A percentile compares a stretch with the other conserved stretches of the same genome.
phyloP scores from a whole-genome alignment of 108 stramenopile genomes.

The Discostella pseudostelligera region DNA sequence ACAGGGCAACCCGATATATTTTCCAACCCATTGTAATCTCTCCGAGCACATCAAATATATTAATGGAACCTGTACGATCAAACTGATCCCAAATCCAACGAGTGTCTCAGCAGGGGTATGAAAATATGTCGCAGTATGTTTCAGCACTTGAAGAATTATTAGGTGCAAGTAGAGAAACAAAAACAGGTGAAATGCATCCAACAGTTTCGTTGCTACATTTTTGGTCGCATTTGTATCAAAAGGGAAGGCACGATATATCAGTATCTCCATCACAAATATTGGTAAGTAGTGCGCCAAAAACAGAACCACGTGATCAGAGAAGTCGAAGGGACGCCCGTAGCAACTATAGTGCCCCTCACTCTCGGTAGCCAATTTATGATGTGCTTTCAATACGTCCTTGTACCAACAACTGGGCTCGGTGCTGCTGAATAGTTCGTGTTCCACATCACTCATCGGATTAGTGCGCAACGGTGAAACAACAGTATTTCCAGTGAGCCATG shows the following conservation, averaged over 20 bases:
- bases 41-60: conserved; percentile 45
- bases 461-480: conserved; percentile 28
- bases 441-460: conserved; percentile 36
- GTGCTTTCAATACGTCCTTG: conserved; percentile 44
- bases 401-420: conserved; percentile 60
- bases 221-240: conserved; percentile 12
- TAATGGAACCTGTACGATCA: conserved; percentile 67
- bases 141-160: conserved; percentile 57
- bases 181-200: conserved; percentile 29
- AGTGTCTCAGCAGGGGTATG: conserved; percentile 68
- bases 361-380: conserved; percentile 31
- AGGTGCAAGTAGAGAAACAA: conserved; percentile 66
- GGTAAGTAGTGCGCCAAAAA: conserved; percentile 79
- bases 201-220: conserved; percentile 7
- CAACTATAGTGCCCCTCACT: conserved; percentile 41
- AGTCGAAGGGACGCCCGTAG: conserved; percentile 71
- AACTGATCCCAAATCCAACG: conserved; percentile 67
- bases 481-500: conserved; percentile 25
- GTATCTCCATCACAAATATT: conserved; percentile 59
- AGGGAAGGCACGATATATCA: conserved; percentile 54
- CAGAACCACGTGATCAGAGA: conserved; percentile 86
- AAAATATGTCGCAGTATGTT: conserved; percentile 75
- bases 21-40: conserved; percentile 8
- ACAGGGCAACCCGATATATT: conserved; percentile 26
- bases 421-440: conserved; percentile 25